These are phyloP conservation scores for Cercospora canescens DNA, from an alignment of 2,329 filamentous ascomycete species.

Conservation along the genomic window DNA sequence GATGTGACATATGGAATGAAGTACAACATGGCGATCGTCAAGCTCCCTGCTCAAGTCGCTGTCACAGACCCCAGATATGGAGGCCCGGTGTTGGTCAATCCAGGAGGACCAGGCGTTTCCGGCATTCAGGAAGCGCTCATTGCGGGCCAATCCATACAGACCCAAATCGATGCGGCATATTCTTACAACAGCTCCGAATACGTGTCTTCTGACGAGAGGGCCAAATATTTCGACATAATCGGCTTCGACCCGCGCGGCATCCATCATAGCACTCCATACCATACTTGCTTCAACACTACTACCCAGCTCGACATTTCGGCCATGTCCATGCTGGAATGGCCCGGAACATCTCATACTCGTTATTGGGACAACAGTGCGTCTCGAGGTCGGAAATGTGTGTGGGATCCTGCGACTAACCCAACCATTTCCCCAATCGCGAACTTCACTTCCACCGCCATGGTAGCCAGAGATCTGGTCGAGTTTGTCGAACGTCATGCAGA, in stretches of 20 bases:
- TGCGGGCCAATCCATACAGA: conserved; percentile 25
- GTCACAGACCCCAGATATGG: conserved; percentile 43
- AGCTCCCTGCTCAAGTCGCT: conserved; percentile 45
- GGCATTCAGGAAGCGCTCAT: conserved; percentile 37
- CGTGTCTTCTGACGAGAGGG: conserved; percentile 2
- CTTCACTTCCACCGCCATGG: conserved; percentile 16
- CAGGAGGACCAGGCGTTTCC: conserved; percentile 46
- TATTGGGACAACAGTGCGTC: neutral
- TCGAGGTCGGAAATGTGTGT: neutral
- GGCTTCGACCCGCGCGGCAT: conserved; percentile 49
- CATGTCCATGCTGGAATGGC: neutral
- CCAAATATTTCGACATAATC: conserved; percentile 45
- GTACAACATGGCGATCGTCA: conserved; percentile 45
- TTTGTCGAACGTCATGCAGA: conserved; percentile 45
- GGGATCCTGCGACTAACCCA: neutral
- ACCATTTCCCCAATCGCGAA: neutral
- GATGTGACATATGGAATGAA: conserved; percentile 29
- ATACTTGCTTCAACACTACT: conserved; percentile 37
- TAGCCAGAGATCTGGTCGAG: conserved; percentile 52
- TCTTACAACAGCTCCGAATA: neutral
- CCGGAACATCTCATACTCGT: neutral
- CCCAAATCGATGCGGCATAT: conserved; percentile 20
- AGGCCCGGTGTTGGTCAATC: conserved; percentile 44
- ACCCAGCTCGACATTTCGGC: conserved; percentile 28
- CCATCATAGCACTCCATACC: conserved; percentile 37